Conservation (phyloP, 257 asterid genomes). For the Solanum sitiens region DNA sequence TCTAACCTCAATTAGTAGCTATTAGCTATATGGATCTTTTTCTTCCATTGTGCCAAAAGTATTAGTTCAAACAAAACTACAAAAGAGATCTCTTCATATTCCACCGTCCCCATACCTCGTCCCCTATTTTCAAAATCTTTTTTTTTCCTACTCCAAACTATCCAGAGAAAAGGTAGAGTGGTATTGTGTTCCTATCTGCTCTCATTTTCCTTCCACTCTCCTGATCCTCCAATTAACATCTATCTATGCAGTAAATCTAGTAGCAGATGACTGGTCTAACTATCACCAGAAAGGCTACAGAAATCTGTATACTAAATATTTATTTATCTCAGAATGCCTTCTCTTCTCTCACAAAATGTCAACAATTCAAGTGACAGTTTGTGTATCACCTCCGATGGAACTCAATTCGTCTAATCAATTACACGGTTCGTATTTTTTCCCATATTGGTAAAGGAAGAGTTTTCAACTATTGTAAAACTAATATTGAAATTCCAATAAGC, state of each 20-base stretch:
- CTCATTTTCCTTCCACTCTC: background rate
- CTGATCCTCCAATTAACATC: background rate
- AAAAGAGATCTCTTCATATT: background rate
- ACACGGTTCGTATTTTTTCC: background rate
- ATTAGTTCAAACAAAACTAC: background rate
- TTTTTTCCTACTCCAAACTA: background rate
- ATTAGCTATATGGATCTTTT: background rate
- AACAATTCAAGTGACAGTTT: background rate
- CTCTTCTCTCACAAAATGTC: background rate
- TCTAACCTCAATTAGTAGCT: background rate
- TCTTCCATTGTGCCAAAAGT: background rate
- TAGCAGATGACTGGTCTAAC: background rate
- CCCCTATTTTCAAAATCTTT: background rate
- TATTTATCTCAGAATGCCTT: background rate
- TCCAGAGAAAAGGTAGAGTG: background rate
- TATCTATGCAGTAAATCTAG: background rate
- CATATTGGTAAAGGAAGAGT: background rate
- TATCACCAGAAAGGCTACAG: background rate
- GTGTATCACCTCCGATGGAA: background rate
- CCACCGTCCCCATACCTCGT: background rate
- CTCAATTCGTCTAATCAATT: background rate
- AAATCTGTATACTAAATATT: background rate
- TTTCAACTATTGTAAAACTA: background rate
- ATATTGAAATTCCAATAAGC: background rate
- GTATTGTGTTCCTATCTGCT: background rate